A percentile compares a stretch with the other conserved stretches of the same genome.
phyloP scores from a whole-genome alignment of 768 basidiomycete species.

The Lactarius hengduanensis region DNA sequence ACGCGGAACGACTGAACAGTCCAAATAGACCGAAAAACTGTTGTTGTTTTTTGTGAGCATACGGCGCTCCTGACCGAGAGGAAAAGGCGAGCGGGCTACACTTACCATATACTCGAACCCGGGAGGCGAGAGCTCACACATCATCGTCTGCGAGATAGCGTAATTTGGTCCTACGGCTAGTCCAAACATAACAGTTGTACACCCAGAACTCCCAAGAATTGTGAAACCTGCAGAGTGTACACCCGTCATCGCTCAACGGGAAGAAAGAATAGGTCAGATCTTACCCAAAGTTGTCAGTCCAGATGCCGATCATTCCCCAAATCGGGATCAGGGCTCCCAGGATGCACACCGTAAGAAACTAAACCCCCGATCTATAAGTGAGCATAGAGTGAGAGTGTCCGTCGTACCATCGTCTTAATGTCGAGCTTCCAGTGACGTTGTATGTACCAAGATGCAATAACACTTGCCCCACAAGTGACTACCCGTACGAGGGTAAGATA shows the following conservation, averaged over 20 bases:
- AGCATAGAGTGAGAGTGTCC: neutral
- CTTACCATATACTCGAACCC: conserved; percentile 80
- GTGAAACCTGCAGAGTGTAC: conserved; percentile 47
- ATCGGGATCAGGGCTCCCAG: conserved; percentile 75
- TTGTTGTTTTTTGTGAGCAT: neutral
- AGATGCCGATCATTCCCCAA: conserved; percentile 86
- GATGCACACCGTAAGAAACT: conserved; percentile 78
- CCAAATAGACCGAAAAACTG: conserved; percentile 74
- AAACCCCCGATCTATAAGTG: neutral
- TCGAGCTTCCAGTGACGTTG: conserved; percentile 75
- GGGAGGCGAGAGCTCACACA: conserved; percentile 84
- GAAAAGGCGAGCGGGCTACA: neutral
- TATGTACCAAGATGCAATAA: conserved; percentile 80
- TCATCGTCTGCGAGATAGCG: conserved; percentile 83
- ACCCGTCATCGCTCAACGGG: neutral
- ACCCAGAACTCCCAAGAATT: conserved; percentile 89
- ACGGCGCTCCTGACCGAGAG: too few relatives aligned
- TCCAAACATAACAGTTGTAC: conserved; percentile 77
- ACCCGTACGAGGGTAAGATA: conserved; percentile 77
- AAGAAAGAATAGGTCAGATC: conserved; percentile 27
- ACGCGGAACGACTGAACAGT: conserved; percentile 56
- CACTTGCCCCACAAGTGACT: conserved; percentile 66
- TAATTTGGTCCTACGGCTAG: conserved; percentile 87
- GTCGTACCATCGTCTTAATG: conserved; percentile 69
- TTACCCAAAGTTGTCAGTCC: conserved; percentile 73